A percentile compares a stretch with the other conserved stretches of the same genome.
Conservation (phyloP, 345 rosid species). For the Lumnitzera littorea region DNA sequence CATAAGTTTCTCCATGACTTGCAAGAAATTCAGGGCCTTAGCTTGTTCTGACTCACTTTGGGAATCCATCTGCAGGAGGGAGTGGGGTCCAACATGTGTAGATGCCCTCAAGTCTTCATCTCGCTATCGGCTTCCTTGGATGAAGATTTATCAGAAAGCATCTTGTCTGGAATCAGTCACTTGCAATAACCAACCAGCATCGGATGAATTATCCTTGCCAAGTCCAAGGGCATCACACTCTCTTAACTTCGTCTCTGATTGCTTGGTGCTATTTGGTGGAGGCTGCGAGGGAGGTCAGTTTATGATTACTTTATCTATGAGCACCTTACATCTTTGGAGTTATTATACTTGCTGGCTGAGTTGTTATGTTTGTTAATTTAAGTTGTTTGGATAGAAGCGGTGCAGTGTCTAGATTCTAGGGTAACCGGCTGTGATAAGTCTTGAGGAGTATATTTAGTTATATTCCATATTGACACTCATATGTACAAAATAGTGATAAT, state of each 20-base stretch:
- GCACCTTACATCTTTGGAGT: too few relatives aligned
- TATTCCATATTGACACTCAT: too few relatives aligned
- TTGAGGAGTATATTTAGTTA: too few relatives aligned
- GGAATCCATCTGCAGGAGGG: slow-evolving; percentile 69
- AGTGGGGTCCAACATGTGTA: slow-evolving; percentile 56
- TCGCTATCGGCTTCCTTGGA: slow-evolving; percentile 46
- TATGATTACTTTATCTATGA: not conserved
- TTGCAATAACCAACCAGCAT: slow-evolving; percentile 44
- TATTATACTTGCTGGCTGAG: too few relatives aligned
- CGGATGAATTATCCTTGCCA: slow-evolving; percentile 35
- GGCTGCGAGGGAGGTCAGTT: slow-evolving; percentile 91
- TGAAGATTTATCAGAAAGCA: slow-evolving; percentile 51
- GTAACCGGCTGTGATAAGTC: too few relatives aligned
- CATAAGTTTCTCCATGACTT: slow-evolving; percentile 60
- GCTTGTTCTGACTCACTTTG: slow-evolving; percentile 55
- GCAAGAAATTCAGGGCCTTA: slow-evolving; percentile 55
- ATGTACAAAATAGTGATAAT: too few relatives aligned
- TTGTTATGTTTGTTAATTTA: not conserved
- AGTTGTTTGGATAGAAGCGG: not conserved
- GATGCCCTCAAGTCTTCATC: slow-evolving; percentile 51
- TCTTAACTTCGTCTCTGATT: slow-evolving; percentile 78
- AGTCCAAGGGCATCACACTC: slow-evolving; percentile 91
- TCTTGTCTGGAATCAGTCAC: slow-evolving; percentile 49
- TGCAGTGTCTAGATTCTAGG: too few relatives aligned
- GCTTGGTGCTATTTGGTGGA: slow-evolving; percentile 85